Base-by-base conservation (phyloP, 805 yeast species). In the Lachancea nothofagi region DNA sequence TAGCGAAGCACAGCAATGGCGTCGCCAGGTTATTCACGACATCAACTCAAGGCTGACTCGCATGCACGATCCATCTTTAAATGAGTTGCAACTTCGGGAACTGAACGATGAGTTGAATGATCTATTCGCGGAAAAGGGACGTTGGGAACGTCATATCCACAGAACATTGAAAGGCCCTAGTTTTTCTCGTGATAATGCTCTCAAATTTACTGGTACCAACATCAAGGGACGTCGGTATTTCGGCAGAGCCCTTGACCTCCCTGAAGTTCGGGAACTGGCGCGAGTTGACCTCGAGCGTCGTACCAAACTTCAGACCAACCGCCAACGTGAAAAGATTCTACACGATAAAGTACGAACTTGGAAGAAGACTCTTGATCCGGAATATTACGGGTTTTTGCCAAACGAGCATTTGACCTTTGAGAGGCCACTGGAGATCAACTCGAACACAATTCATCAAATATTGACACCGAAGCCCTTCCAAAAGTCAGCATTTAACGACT, bases 201-300 rank as follows among this genome's bases (percentile, higher is more conserved):
- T 41, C 34, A 29, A 47, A 41, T 46, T 51, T 15, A 26, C 46
- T 7, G 60, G 61, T 5, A 62, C 59, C 19, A 39, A 51, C 1
- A 55, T 74, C 1, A 66, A 71, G 28, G 87, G 87, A 0, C 77
- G 77, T 47, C 64, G 82, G 40, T 89, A 83, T 59, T 89, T 77
- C 61, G 97, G 97, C 0, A 62, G 95, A 35, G 95, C 96, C 0
- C 69, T 75, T 38, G 90, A 86, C 31, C 62, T 88, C 7, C 83
- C 87, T 0, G 96, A 84, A 45, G 89, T 83, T 6, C 65, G 70
- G 38, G 70, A 70, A 42, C 45, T 74, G 17, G 45, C 77, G 14
- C 66, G 67, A 38, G 57, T 65, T 29, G 61, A 67, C 30, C 49
- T 54, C 40, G 32, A 51, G 27, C 46, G 47, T 22, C 44, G 41